Conservation (phyloP, 2,329 filamentous ascomycete species). For the Paramyrothecium sp. region DNA sequence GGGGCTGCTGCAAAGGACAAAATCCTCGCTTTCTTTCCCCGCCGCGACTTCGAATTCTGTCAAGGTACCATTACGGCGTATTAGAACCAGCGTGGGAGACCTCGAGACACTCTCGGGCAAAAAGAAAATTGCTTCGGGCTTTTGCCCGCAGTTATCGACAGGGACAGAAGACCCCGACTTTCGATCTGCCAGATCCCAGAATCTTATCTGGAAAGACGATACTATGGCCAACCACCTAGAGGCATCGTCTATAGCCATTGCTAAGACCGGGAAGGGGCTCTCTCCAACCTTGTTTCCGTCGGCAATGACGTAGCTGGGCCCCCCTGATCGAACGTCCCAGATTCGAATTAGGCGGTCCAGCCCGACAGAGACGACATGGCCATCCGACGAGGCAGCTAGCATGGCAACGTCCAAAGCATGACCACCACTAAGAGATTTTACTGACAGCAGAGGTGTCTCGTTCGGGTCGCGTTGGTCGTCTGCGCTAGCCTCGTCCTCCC, state of each 20-base stretch:
- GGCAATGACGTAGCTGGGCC: slow-evolving; percentile 38
- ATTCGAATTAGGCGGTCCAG: slow-evolving; percentile 68
- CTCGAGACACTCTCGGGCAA: slow-evolving; percentile 29
- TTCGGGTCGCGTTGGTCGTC: slow-evolving; percentile 44
- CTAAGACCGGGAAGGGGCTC: slow-evolving; percentile 58
- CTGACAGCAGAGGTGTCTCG: slow-evolving; percentile 50
- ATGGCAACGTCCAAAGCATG: slow-evolving; percentile 70
- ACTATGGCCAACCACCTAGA: slow-evolving; percentile 67
- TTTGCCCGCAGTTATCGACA: slow-evolving; percentile 51
- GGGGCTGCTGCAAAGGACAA: slow-evolving; percentile 50
- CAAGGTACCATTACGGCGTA: slow-evolving; percentile 64
- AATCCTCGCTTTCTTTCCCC: slow-evolving; percentile 36
- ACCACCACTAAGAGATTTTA: slow-evolving; percentile 59
- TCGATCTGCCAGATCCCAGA: slow-evolving; percentile 62
- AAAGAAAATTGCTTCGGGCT: slow-evolving; percentile 65
- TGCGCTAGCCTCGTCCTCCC: slow-evolving; percentile 55
- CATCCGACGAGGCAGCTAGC: slow-evolving; percentile 60
- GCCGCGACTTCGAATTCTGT: slow-evolving; percentile 53
- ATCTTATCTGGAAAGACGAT: slow-evolving; percentile 53
- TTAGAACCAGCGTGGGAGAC: slow-evolving; percentile 53
- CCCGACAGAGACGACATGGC: slow-evolving; percentile 66
- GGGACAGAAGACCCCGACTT: slow-evolving; percentile 54
- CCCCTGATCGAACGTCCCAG: slow-evolving; percentile 57
- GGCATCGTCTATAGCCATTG: slow-evolving; percentile 62
- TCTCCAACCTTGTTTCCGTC: slow-evolving; percentile 37